Evolutionary conservation across 1,139 yeast genomes (phyloP).

Genomic region (Sugiyamaella neomexicana): DNA sequence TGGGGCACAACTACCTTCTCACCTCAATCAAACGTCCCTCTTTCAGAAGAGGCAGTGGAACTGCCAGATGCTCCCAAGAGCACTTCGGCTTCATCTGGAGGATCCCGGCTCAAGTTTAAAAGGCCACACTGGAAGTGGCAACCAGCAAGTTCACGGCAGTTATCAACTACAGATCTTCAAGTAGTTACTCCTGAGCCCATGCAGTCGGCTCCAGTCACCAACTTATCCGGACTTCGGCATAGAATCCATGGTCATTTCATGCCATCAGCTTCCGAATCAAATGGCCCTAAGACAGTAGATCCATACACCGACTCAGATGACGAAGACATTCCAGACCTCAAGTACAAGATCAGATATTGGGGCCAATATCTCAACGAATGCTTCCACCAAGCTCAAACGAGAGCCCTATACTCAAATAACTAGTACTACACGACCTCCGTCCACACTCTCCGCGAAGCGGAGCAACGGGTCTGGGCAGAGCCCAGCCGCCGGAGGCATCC

Average conservation of each 20-base stretch:
- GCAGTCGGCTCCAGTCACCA: neutral
- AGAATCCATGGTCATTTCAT: neutral
- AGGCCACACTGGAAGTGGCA: neutral
- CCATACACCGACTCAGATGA: slow-evolving; percentile 3
- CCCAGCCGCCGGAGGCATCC: neutral
- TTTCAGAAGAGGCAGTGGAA: neutral
- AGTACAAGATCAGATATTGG: neutral
- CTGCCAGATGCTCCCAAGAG: neutral
- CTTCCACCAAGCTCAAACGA: neutral
- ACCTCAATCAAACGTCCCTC: neutral
- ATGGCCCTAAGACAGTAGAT: slow-evolving; percentile 4
- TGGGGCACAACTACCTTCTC: neutral
- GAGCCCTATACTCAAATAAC: neutral
- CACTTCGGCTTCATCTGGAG: neutral
- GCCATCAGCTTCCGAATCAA: neutral
- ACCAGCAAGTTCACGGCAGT: neutral
- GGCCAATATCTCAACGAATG: neutral
- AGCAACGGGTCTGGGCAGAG: neutral
- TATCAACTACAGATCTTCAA: neutral
- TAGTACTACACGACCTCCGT: too few relatives aligned
- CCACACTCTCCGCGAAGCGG: neutral
- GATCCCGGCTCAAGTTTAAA: neutral
- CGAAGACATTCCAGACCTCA: neutral
- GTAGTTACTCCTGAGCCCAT: neutral
- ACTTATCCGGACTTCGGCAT: neutral